Conservation (phyloP, 202 grass and related monocot genomes). For the Elaeis oleifera region DNA sequence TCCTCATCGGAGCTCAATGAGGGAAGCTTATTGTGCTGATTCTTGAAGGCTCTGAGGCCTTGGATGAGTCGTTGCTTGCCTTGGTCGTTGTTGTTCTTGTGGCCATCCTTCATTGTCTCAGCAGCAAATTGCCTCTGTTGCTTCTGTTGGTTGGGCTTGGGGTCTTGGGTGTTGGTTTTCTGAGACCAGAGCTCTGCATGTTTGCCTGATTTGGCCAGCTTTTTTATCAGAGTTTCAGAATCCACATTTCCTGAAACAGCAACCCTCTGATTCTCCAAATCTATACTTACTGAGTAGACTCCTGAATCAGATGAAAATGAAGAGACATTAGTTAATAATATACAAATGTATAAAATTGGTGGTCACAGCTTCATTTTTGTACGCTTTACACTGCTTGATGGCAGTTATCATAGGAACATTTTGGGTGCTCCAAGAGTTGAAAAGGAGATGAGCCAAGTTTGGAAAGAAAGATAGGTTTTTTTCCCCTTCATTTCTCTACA, state of each 20-base stretch:
- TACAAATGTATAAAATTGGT: neutral
- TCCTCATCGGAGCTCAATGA: constrained; percentile 64
- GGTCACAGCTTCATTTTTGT: constrained; percentile 5
- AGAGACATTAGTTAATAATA: constrained; percentile 16
- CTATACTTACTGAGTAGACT: constrained; percentile 73
- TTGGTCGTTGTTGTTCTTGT: constrained; percentile 36
- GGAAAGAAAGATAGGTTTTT: neutral
- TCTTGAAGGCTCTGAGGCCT: constrained; percentile 82
- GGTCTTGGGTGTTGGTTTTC: constrained; percentile 36
- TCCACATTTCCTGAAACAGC: constrained; percentile 66
- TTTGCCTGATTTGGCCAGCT: constrained; percentile 75
- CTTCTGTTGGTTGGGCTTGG: constrained; percentile 40
- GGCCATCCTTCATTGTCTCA: neutral
- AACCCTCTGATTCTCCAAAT: constrained; percentile 88
- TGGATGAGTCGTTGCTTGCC: constrained; percentile 78
- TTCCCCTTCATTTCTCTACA: too few species aligned
- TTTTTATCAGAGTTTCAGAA: constrained; percentile 62
- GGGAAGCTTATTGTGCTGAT: constrained; percentile 62
- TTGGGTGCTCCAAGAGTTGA: constrained; percentile 7
- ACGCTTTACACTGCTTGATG: constrained; percentile 9
- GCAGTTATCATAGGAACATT: constrained; percentile 4
- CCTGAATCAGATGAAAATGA: constrained; percentile 40
- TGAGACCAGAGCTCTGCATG: constrained; percentile 77
- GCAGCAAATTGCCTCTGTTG: constrained; percentile 37
- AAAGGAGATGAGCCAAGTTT: constrained; percentile 6